Base-by-base conservation (phyloP, 257 asterid species). In the Apocynum venetum region DNA sequence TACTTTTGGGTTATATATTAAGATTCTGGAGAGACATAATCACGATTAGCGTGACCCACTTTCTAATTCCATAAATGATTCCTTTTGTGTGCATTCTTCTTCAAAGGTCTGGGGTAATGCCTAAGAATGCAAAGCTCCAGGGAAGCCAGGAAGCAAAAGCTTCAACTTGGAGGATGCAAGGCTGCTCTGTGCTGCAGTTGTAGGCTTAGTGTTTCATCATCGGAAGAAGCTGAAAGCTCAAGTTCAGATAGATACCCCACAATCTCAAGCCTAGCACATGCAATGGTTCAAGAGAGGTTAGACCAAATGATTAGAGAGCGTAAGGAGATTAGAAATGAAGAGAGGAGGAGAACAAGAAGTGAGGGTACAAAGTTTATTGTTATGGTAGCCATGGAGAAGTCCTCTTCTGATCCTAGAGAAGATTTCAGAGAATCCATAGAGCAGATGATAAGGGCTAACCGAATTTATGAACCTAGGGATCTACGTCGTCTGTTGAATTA, bases 311-410 rank as follows among this genome's bases (percentile, higher is more conserved):
- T 92, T 49, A 85, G 83, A 63, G 90, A 80, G 51, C 83, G 89
- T 46, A 75, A 81, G 72, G 86, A 80, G 79, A 79, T 40, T 10
- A 79, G 77, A 64, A 75, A 52, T 1, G 81, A 80, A 63, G 84
- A 75, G 80, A 79, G 78, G 64, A 66, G 81, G 61, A 75, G 73
- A 59, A 85, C 80, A 1, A 77, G 81, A 80, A 71, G 76, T 0
- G 87, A 80, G 11, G 86, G 78, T 4, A 83, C 83, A 19, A 90
- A 85, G 87, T 84, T 92, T 19, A 79, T 91, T 0, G 87, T 93
- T 51, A 84, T 91, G 90, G 81, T 93, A 85, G 94, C 97, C 1
- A 85, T 83, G 94, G 94, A 93, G 94, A 93, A 89, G 81, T 75
- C 88, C 0, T 85, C 96, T 9, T 85, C 78, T 68, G 91, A 93